Evolutionary conservation across 2,329 filamentous ascomycete species (phyloP).

Genomic region (Ilyonectria destructans): DNA sequence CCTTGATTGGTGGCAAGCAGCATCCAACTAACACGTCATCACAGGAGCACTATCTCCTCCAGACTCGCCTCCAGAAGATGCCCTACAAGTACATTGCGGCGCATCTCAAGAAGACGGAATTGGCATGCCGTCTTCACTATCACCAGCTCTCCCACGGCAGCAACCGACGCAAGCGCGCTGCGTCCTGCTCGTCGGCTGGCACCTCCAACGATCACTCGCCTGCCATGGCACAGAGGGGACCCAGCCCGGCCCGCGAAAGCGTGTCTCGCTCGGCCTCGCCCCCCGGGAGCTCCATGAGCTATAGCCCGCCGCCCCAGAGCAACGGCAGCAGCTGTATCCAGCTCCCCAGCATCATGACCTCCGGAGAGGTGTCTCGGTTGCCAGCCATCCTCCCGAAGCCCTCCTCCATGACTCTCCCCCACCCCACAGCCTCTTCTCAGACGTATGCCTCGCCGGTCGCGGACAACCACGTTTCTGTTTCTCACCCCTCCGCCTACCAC

Average conservation of each 20-base stretch:
- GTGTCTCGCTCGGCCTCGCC: slow-evolving; percentile 67
- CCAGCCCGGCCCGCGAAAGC: slow-evolving; percentile 68
- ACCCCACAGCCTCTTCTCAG: slow-evolving; percentile 55
- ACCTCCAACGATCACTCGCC: slow-evolving; percentile 69
- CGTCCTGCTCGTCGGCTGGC: slow-evolving; percentile 76
- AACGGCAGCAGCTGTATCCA: slow-evolving; percentile 62
- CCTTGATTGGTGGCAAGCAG: slow-evolving; percentile 1
- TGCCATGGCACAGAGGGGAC: slow-evolving; percentile 62
- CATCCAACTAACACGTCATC: slow-evolving; percentile 35
- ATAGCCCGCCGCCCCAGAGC: slow-evolving; percentile 63
- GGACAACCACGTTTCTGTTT: slow-evolving; percentile 64
- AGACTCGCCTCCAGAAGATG: slow-evolving; percentile 90
- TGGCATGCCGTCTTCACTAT: slow-evolving; percentile 89
- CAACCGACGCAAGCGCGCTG: slow-evolving; percentile 84
- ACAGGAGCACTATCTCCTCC: slow-evolving; percentile 87
- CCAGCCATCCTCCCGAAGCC: slow-evolving; percentile 80
- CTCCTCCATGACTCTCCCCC: slow-evolving; percentile 63
- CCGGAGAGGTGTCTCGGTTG: slow-evolving; percentile 64
- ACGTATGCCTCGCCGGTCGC: slow-evolving; percentile 61
- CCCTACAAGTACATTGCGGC: slow-evolving; percentile 92
- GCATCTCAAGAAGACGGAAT: slow-evolving; percentile 89
- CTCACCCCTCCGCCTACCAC: slow-evolving; percentile 57
- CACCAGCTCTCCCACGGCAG: slow-evolving; percentile 88
- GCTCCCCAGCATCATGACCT: slow-evolving; percentile 68
- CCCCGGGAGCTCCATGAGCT: slow-evolving; percentile 62